Evolutionary conservation across 1,139 yeast genomes (phyloP), one percentile per base, ranked within the genome.

Genomic region (Yamadazyma siamensis): DNA sequence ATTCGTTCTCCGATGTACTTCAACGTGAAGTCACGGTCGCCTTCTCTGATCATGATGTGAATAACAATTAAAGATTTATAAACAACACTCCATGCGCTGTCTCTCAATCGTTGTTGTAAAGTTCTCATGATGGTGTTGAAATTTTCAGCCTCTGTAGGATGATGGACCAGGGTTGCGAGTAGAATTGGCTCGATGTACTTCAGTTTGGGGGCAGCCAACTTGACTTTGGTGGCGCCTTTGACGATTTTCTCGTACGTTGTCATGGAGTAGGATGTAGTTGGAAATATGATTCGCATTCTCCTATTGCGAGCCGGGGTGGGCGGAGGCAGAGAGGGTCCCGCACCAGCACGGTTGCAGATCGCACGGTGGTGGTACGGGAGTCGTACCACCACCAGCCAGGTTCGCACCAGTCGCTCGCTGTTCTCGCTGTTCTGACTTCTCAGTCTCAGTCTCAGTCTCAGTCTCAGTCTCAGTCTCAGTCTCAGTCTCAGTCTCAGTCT

Each of bases 161-260:
- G 67, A 34, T 63, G 68, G 23, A 56, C 50, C 38, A 62, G 60
- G 0, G 96, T 86, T 4, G 94, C 82, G 66, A 83, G 72, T 28
- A 91, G 70, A 35, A 91, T 85, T 2, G 97, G 97, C 58, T 88
- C 96, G 34, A 89, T 81, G 53, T 91, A 94, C 54, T 94, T 91
- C 26, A 94, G 83, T 61, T 91, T 91, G 11, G 98, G 98, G 16
- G 97, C 96, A n/a, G 98, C 97, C 62, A 88, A 77, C 73, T 79
- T 64, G 33, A 65, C 61, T 43, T 65, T 67, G 38, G 75, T 70
- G 42, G 75, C 74, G 13, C 74, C 74, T 47, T 68, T 62, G 34
- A 65, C 72, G 28, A 65, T 62, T 46, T 67, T 64, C 38, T 65
- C 72, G 43, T 65, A 66, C 5, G 73, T 69, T 17, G 72, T 65